Evolutionary conservation across 2,329 filamentous ascomycete genomes (phyloP), one percentile per base, ranked within the genome.

Genomic region (Phialophora tarda): DNA sequence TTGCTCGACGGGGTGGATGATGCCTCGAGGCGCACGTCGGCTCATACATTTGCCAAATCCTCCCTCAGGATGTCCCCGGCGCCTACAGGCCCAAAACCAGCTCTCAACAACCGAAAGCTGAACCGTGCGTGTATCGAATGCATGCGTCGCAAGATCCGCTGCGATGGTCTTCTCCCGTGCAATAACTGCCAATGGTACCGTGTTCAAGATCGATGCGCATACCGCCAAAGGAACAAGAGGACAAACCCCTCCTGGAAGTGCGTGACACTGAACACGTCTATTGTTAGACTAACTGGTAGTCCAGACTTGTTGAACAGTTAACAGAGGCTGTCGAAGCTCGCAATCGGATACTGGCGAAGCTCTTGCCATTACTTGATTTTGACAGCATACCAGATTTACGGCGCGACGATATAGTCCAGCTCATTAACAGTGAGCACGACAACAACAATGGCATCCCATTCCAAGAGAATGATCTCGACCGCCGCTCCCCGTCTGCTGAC

Each of bases 51-150:
- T 26, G n/a, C 14, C 23, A 26, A 12, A 28, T 4, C 21, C 10
- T 23, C n/a, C 21, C 6, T 51, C 48, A 28, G 48, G 48, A 51
- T 51, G 48, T 51, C 48, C 2, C 48, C 1, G 8, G 48, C 48
- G 14, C 24, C 23, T 21, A 24, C 21, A 51, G 10, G 21, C 24
- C 10, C 48, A 26, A 14, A 51, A 10, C 38, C 48, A 26, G 21
- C 21, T 17, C 21, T 26, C 4, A 51, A 5, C 23, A 26, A 17
- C 11, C 12, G 60, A 48, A 62, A 50, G 53, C n/a, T 54, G 47
- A 62, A 62, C 51, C 50, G 60, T n/a, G 32, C 60, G n/a, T 64
- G 62, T 30, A 28, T 50, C 8, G 62, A 64, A 53, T 64, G 62
- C 44, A 64, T 44, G 28, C 48, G 55, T 8, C 55, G 62, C n/a